Percentiles rank a stretch among this genome's conserved stretches.
phyloP scores from a whole-genome alignment of 2,329 filamentous ascomycete species.

The Sporothrix pallida region DNA sequence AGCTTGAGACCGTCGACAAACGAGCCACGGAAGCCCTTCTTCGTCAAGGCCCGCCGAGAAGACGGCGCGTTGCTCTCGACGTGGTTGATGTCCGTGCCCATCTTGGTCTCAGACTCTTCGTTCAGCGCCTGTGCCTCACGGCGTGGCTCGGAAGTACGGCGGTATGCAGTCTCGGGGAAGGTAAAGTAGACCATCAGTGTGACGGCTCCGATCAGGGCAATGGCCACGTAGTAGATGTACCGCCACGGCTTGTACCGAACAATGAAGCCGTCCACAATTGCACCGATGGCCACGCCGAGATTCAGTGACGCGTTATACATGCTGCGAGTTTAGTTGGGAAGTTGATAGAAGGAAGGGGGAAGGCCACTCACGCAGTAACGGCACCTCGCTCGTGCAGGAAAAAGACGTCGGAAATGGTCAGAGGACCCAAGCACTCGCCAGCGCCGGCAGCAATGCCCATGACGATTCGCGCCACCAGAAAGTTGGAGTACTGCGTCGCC shows the following conservation, averaged over 20 bases:
- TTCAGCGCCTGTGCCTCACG: constrained; percentile 35
- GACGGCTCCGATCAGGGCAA: constrained; percentile 56
- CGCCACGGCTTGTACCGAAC: constrained; percentile 57
- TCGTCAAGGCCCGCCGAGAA: not conserved
- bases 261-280: constrained; percentile 55
- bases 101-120: constrained; percentile 28
- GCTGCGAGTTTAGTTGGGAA: not conserved
- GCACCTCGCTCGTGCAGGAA: constrained; percentile 62
- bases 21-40: constrained; percentile 3
- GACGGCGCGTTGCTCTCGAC: constrained; percentile 33
- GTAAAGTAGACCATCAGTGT: constrained; percentile 58
- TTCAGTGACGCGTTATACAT: constrained; percentile 35
- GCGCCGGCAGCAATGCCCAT: constrained; percentile 61
- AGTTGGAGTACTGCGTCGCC: constrained; percentile 49
- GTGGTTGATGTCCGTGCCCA: constrained; percentile 28
- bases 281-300: constrained; percentile 51
- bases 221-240: constrained; percentile 58
- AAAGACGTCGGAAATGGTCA: constrained; percentile 62
- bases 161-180: constrained; percentile 61
- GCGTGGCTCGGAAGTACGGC: constrained; percentile 43
- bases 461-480: constrained; percentile 55
- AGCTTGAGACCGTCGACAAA: constrained; percentile 44
- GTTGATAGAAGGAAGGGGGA: constrained; percentile 43
- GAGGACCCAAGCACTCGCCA: constrained; percentile 57
- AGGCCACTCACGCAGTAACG: constrained; percentile 54